These are phyloP conservation scores for Flueggea neowawraea DNA, from an alignment of 441 rosid genomes.

Conservation along the genomic window DNA sequence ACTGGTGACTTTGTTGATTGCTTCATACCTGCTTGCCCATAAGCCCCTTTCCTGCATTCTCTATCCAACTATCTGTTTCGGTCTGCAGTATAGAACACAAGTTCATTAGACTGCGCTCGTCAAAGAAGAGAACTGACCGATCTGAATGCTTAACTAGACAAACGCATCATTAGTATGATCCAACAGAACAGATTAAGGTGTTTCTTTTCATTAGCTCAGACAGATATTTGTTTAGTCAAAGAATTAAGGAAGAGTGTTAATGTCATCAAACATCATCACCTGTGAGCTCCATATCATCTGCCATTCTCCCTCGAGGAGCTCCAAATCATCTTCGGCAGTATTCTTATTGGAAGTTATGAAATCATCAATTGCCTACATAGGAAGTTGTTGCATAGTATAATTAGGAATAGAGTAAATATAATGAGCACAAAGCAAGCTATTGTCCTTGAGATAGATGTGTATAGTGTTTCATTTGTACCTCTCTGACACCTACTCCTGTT, in stretches of 20 bases:
- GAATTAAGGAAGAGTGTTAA: no score
- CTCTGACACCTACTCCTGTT: constrained; percentile 39
- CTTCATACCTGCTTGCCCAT: constrained; percentile 79
- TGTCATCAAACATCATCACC: constrained; percentile 27
- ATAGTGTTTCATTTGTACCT: constrained; percentile 35
- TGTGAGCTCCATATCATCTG: constrained; percentile 99
- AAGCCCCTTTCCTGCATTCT: constrained; percentile 89
- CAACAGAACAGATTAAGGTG: no score
- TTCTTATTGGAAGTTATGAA: constrained; percentile 41
- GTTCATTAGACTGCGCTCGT: no score
- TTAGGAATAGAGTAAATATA: not conserved
- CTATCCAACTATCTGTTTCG: constrained; percentile 96
- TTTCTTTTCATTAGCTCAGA: no score
- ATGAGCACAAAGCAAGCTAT: no score
- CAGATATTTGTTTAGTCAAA: no score
- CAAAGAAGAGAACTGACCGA: no score
- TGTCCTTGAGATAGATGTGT: not conserved
- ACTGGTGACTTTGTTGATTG: not conserved
- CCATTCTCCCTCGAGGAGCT: constrained; percentile 86
- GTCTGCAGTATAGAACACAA: constrained; percentile 31
- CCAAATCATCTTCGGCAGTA: constrained; percentile 31
- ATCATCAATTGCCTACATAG: constrained; percentile 66
- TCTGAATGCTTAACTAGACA: no score
- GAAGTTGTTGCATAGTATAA: not conserved
- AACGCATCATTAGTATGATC: no score